Evolutionary conservation across 805 yeast genomes (phyloP).

Genomic region (Starmerella scarabaei): DNA sequence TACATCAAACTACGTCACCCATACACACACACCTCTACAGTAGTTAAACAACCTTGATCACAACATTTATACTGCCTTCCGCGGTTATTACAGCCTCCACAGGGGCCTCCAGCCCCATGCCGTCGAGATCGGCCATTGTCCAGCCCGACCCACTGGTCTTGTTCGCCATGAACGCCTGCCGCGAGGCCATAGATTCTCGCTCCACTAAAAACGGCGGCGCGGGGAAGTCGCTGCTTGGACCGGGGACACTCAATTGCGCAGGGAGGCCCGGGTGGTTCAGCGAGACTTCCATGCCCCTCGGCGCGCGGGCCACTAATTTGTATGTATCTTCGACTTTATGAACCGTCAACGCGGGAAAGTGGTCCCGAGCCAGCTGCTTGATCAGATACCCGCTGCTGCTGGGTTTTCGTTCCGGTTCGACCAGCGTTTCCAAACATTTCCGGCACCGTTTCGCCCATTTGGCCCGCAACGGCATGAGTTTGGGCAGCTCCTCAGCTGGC

Average conservation of each 20-base stretch:
- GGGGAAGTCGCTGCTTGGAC: neutral
- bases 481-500: conserved; percentile 17
- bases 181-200: conserved; percentile 22
- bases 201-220: conserved; percentile 18
- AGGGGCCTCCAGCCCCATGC: conserved; percentile 1
- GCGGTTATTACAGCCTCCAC: no score
- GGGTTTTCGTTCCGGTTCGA: conserved; percentile 25
- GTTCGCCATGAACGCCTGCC: conserved; percentile 23
- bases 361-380: conserved; percentile 21
- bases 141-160: conserved; percentile 23
- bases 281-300: neutral
- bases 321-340: neutral
- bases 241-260: neutral
- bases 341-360: conserved; percentile 20
- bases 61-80: no score
- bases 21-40: no score
- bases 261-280: no score
- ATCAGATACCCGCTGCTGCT: conserved; percentile 16
- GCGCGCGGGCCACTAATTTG: conserved; percentile 9
- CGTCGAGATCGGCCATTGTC: conserved; percentile 16
- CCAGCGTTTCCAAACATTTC: conserved; percentile 26
- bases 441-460: conserved; percentile 24
- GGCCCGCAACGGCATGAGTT: conserved; percentile 21
- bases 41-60: no score
- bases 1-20: no score